Conservation (phyloP, 257 asterid species). For the Dorcoceras hygrometricum region DNA sequence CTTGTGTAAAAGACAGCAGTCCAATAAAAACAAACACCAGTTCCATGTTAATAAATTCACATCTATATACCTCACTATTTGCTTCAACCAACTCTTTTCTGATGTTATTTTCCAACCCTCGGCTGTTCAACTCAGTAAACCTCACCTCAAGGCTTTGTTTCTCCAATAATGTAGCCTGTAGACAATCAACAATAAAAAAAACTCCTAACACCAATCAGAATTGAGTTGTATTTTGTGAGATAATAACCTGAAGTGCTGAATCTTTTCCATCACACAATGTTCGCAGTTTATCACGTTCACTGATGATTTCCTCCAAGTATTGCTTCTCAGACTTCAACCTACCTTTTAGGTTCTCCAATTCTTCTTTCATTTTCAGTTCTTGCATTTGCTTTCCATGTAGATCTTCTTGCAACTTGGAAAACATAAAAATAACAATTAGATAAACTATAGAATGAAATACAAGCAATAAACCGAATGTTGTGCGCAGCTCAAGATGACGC, state of each 20-base stretch:
- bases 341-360: conserved; percentile 58
- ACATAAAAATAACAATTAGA: conserved; percentile 22
- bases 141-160: conserved; percentile 66
- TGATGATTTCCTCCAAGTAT: conserved; percentile 49
- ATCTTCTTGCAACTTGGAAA: conserved; percentile 71
- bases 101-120: conserved; percentile 66
- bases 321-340: conserved; percentile 66
- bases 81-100: conserved; percentile 65
- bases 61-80: conserved; percentile 61
- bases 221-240: conserved; percentile 11
- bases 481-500: too few species aligned
- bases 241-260: conserved; percentile 69
- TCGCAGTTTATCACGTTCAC: conserved; percentile 69
- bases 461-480: conserved; percentile 12
- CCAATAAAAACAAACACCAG: conserved; percentile 14
- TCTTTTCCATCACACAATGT: conserved; percentile 66
- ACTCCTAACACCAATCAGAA: conserved; percentile 20
- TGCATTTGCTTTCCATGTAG: conserved; percentile 62
- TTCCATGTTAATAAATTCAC: background rate
- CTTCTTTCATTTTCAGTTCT: conserved; percentile 60
- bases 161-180: conserved; percentile 65
- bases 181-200: conserved; percentile 29
- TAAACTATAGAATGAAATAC: conserved; percentile 17
- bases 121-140: conserved; percentile 56
- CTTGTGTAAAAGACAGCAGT: background rate